Percentiles rank a stretch among this genome's conserved stretches.
Evolutionary conservation across 768 basidiomycete genomes (phyloP).

Genomic region (Mycena chlorophos): DNA sequence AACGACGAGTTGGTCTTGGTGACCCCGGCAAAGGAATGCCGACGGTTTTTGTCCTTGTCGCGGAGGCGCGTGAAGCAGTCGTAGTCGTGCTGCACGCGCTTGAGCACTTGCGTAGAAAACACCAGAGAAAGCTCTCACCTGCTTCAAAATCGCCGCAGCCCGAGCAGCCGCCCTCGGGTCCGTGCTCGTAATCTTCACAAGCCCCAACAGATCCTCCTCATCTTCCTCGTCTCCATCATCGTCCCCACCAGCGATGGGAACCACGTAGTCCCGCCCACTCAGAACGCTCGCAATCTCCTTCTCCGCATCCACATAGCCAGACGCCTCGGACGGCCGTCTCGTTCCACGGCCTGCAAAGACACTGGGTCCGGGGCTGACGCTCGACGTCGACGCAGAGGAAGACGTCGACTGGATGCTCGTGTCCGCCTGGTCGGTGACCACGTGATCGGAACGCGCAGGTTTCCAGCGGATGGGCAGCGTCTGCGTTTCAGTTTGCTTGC

Average conservation of each 20-base stretch:
- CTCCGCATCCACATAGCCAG: neutral
- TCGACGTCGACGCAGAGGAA: neutral
- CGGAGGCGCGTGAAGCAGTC: slow-evolving; percentile 65
- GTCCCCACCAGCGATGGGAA: slow-evolving; percentile 6
- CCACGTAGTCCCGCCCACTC: neutral
- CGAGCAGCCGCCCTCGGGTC: slow-evolving; percentile 86
- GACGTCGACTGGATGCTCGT: neutral
- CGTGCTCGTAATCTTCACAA: slow-evolving; percentile 82
- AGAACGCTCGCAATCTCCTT: neutral
- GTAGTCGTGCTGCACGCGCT: slow-evolving; percentile 65
- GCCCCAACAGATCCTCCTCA: slow-evolving; percentile 46
- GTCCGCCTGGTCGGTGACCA: neutral
- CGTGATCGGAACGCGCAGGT: too few species aligned
- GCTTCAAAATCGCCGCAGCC: slow-evolving; percentile 90
- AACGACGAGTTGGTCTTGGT: neutral
- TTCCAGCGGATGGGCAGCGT: too few species aligned
- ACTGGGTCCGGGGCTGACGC: neutral
- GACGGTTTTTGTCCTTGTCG: slow-evolving; percentile 29
- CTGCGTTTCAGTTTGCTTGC: too few species aligned
- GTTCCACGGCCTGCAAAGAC: neutral
- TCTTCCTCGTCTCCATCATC: slow-evolving; percentile 32
- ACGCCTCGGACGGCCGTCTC: neutral
- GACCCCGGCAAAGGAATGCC: slow-evolving; percentile 31
- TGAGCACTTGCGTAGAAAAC: slow-evolving; percentile 3
- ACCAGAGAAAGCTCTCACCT: slow-evolving; percentile 49